A percentile compares a stretch with the other conserved stretches of the same genome.
These are phyloP conservation scores for Ophiostoma tasmaniense DNA, from an alignment of 2,329 filamentous ascomycete species.

Conservation along the genomic window DNA sequence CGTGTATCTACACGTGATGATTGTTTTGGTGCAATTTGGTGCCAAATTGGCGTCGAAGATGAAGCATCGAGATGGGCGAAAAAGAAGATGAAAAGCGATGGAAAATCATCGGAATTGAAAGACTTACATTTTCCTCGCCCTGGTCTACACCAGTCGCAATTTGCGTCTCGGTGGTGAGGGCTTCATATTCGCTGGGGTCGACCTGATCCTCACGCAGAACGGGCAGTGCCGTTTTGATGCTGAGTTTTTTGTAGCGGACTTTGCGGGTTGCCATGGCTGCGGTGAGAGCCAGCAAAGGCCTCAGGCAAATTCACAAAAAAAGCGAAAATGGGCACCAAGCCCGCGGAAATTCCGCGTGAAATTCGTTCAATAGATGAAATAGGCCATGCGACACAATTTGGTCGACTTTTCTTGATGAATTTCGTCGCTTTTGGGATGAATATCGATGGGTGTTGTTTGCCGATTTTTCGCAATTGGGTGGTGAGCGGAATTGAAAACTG, in stretches of 20 bases:
- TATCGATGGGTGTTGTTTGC: constrained; percentile 32
- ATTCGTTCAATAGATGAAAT: constrained; percentile 55
- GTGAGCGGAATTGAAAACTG: background rate
- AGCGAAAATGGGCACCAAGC: constrained; percentile 26
- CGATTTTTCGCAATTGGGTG: constrained; percentile 8
- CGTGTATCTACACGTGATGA: constrained; percentile 30
- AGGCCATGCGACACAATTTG: constrained; percentile 44
- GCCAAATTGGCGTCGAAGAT: constrained; percentile 6
- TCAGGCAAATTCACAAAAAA: constrained; percentile 2
- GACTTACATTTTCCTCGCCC: constrained; percentile 90
- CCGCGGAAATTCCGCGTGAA: constrained; percentile 54
- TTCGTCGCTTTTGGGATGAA: constrained; percentile 41
- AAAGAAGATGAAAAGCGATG: constrained; percentile 16
- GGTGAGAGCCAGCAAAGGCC: constrained; percentile 16
- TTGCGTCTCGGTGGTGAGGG: constrained; percentile 71
- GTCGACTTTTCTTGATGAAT: constrained; percentile 48
- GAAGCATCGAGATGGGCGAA: constrained; percentile 22
- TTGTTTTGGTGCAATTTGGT: background rate
- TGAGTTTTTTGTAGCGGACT: constrained; percentile 83
- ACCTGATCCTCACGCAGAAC: constrained; percentile 87
- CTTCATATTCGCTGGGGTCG: constrained; percentile 77
- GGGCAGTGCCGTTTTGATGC: constrained; percentile 76
- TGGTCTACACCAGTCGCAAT: constrained; percentile 97
- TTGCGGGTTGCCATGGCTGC: constrained; percentile 55
- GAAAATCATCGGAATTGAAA: constrained; percentile 20